Evolutionary conservation across 192 early-diverging fungal genomes (phyloP), one percentile per base, ranked within the genome.

Genomic region (Entomortierella lignicola): DNA sequence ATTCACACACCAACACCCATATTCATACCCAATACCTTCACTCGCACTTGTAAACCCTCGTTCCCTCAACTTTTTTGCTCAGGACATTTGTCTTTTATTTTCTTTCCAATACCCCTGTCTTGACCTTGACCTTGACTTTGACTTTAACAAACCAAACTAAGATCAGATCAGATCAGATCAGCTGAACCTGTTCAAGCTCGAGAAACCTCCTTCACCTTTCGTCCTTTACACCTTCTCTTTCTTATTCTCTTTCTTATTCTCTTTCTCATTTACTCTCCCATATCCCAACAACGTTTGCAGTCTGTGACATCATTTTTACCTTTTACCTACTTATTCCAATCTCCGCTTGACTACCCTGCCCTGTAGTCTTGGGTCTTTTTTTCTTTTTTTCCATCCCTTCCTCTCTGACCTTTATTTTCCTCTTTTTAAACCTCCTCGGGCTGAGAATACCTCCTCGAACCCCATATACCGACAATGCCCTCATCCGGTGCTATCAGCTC

Each of bases 401-500:
- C n/a, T 31, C 58, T 52, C 48, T 12, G 26, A 50, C n/a, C 42
- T 25, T 43, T 27, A 4, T 17, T 39, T 25, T 34, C 54, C 27
- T 47, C 34, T 25, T 21, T 17, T 56, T 1, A 25, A 42, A n/a
- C n/a, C n/a, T n/a, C 13, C 3, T 27, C 21, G 48, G 26, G 27
- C 58, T 41, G 41, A 15, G 39, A 47, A 47, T 43, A 23, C 27
- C 17, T 23, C 20, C 26, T 23, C 32, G 21, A 29, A 58, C 26
- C 51, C 10, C 15, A 11, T 15, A 20, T 4, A 47, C 29, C 25
- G 30, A 39, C 43, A 25, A 63, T 62, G 70, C 59, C 70, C 21
- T 56, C 70, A 4, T 34, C 55, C 10, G 71, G 71, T 37, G 71
- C 71, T 37, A 72, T 72, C 63, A 72, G 71, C 42, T 72, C 71